Evolutionary conservation across 2,329 filamentous ascomycete species (phyloP).

Genomic region (Xylaria sp.): DNA sequence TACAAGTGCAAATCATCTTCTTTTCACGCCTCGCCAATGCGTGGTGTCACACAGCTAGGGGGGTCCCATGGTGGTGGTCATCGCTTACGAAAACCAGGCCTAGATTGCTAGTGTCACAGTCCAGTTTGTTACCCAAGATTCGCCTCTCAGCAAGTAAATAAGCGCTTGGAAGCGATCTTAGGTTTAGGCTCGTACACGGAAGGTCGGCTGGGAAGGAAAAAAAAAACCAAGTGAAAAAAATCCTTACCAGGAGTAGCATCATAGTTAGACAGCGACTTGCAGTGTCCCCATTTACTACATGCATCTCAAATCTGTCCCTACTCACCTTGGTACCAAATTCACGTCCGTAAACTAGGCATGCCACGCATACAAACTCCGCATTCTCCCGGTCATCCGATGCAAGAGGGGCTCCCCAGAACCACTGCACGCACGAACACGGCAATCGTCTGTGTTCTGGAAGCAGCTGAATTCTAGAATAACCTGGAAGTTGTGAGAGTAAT

Average conservation of each 20-base stretch:
- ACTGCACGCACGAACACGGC: conserved; percentile 8
- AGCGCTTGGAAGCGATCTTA: conserved; percentile 24
- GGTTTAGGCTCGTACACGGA: conserved; percentile 9
- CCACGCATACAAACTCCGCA: conserved; percentile 33
- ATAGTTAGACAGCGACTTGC: conserved; percentile 11
- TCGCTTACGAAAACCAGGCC: conserved; percentile 30
- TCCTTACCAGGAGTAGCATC: conserved; percentile 13
- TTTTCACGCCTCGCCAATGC: conserved; percentile 21
- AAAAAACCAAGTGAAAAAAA: not conserved
- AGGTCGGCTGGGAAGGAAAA: conserved; percentile 16
- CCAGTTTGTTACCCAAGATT: conserved; percentile 32
- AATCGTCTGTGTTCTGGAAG: conserved; percentile 8
- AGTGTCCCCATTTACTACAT: conserved; percentile 17
- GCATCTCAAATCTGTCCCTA: conserved; percentile 26
- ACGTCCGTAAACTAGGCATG: conserved; percentile 24
- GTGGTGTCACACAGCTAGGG: conserved; percentile 18
- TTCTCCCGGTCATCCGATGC: conserved; percentile 35
- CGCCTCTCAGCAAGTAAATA: conserved; percentile 32
- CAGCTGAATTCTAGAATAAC: conserved; percentile 20
- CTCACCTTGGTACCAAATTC: conserved; percentile 26
- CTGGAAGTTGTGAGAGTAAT: conserved; percentile 1
- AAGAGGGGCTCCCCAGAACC: conserved; percentile 9
- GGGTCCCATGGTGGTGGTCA: conserved; percentile 13
- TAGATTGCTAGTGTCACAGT: conserved; percentile 30
- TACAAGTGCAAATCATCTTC: conserved; percentile 21